These are phyloP conservation scores for Saturnispora saitoi DNA, from an alignment of 805 yeast genomes.

Conservation along the genomic window DNA sequence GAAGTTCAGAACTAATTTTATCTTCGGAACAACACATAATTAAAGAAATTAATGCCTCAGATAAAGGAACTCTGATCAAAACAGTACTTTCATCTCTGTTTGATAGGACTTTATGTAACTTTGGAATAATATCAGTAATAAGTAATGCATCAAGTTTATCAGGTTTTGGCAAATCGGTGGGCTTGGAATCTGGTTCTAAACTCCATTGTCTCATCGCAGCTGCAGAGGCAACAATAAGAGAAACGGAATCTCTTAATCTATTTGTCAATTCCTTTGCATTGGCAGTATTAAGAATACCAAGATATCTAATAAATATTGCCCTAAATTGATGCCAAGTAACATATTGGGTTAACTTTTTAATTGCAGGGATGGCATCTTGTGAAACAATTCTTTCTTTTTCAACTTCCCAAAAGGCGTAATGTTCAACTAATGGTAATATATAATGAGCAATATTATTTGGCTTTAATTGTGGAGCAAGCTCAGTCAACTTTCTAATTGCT, in stretches of 20 bases:
- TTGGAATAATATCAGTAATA: slow-evolving; percentile 49
- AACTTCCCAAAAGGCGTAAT: slow-evolving; percentile 52
- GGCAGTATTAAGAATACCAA: slow-evolving; percentile 25
- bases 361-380: slow-evolving; percentile 55
- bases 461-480: slow-evolving; percentile 36
- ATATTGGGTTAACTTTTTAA: slow-evolving; percentile 48
- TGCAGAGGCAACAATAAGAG: slow-evolving; percentile 49
- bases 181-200: slow-evolving; percentile 11
- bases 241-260: slow-evolving; percentile 47
- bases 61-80: slow-evolving; percentile 64
- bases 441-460: slow-evolving; percentile 65
- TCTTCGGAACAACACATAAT: slow-evolving; percentile 54
- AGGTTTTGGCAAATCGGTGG: slow-evolving; percentile 29
- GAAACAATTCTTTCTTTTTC: slow-evolving; percentile 55
- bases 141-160: slow-evolving; percentile 40
- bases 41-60: slow-evolving; percentile 70
- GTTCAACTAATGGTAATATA: slow-evolving; percentile 78
- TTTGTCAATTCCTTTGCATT: slow-evolving; percentile 27
- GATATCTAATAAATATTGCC: slow-evolving; percentile 65
- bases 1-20: slow-evolving; percentile 49
- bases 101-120: slow-evolving; percentile 49
- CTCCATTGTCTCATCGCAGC: slow-evolving; percentile 29
- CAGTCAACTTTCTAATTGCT: slow-evolving; percentile 62
- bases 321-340: slow-evolving; percentile 75
- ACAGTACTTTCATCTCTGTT: slow-evolving; percentile 74